A percentile compares a stretch with the other conserved stretches of the same genome.
Conservation (phyloP, 768 basidiomycete species). For the Clitopilus hobsonii region DNA sequence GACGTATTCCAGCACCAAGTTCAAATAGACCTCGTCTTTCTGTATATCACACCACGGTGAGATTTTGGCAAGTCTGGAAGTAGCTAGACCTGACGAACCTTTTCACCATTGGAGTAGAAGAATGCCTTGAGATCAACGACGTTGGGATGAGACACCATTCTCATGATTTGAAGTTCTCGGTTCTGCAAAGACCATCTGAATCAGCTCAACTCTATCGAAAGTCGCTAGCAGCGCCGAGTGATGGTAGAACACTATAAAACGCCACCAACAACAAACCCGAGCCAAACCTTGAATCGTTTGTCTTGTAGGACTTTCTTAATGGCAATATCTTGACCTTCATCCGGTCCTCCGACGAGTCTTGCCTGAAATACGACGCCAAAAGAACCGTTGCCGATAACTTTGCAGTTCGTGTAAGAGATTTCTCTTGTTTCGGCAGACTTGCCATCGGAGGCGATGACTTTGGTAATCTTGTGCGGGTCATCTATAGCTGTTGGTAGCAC, state of each 20-base stretch:
- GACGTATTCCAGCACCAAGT: conserved; percentile 98
- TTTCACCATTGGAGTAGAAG: conserved; percentile 99
- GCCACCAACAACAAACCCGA: conserved; percentile 15
- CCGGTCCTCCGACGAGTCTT: conserved; percentile 65
- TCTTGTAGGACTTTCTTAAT: conserved; percentile 99
- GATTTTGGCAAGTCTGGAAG: conserved; percentile 8
- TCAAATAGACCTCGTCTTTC: conserved; percentile 99
- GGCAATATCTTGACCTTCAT: conserved; percentile 83
- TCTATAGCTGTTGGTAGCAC: conserved; percentile 60
- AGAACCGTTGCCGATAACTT: conserved; percentile 97
- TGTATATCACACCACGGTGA: conserved; percentile 25
- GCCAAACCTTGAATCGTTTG: conserved; percentile 96
- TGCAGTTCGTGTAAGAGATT: conserved; percentile 94
- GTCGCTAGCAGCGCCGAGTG: not conserved
- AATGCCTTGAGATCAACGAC: conserved; percentile 97
- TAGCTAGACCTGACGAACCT: conserved; percentile 49
- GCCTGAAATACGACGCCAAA: conserved; percentile 99
- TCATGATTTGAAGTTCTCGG: conserved; percentile 99
- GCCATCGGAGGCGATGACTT: conserved; percentile 92
- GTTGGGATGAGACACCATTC: conserved; percentile 93
- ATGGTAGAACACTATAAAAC: not conserved
- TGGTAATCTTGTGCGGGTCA: conserved; percentile 95
- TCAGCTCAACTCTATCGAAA: conserved; percentile 1
- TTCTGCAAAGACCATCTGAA: conserved; percentile 51
- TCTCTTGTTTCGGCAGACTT: conserved; percentile 86